A percentile compares a stretch with the other conserved stretches of the same genome.
These are phyloP conservation scores for Sclerotinia glacialis DNA, from an alignment of 2,329 filamentous ascomycete genomes.

Conservation along the genomic window DNA sequence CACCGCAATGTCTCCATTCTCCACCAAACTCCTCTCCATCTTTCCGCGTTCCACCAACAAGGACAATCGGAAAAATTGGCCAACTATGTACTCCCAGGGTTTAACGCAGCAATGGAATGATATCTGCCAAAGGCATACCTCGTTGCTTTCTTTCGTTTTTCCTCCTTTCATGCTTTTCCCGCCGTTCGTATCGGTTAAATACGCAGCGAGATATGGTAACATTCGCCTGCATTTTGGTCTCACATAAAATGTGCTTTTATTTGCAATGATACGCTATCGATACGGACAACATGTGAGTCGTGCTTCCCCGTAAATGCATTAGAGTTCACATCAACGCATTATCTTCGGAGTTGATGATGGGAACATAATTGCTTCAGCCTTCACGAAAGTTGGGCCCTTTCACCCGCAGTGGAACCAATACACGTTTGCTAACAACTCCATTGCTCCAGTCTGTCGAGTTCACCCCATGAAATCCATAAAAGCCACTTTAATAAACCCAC, in stretches of 20 bases:
- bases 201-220: background rate
- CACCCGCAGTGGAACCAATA: slow-evolving; percentile 4
- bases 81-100: background rate
- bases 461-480: slow-evolving; percentile 11
- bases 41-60: slow-evolving; percentile 9
- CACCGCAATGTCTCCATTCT: slow-evolving; percentile 8
- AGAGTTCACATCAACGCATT: slow-evolving; percentile 1
- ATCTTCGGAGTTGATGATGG: slow-evolving; percentile 4
- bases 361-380: slow-evolving; percentile 1
- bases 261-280: background rate
- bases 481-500: slow-evolving; percentile 13
- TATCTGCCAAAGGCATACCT: background rate
- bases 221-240: background rate
- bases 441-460: slow-evolving; percentile 8
- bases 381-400: background rate
- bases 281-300: background rate
- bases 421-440: background rate
- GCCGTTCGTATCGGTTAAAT: background rate
- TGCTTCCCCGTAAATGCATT: slow-evolving; percentile 4
- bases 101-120: background rate
- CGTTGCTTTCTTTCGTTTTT: background rate
- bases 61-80: background rate
- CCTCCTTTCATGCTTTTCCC: background rate
- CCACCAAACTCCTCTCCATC: slow-evolving; percentile 12
- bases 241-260: background rate